Evolutionary conservation across 2,329 filamentous ascomycete genomes (phyloP).

Genomic region (Eurotiales sp.): DNA sequence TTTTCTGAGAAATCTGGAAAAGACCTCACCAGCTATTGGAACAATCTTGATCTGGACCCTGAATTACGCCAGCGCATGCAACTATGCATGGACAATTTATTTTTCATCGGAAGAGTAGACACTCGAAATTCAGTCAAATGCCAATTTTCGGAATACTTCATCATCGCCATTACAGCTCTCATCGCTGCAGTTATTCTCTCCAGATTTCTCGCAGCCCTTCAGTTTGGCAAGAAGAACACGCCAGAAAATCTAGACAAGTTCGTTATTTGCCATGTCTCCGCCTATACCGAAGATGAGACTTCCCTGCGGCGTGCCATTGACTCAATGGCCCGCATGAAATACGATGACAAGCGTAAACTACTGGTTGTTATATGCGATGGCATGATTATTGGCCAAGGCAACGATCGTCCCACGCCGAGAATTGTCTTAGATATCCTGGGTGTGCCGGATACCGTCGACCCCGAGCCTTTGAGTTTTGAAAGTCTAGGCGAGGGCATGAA

Average conservation of each 20-base stretch:
- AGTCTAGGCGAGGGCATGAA: slow-evolving; percentile 92
- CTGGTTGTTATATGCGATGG: slow-evolving; percentile 91
- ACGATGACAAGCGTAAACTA: slow-evolving; percentile 97
- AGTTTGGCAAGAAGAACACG: slow-evolving; percentile 85
- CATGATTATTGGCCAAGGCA: slow-evolving; percentile 99
- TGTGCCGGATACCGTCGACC: slow-evolving; percentile 88
- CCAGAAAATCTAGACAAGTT: slow-evolving; percentile 98
- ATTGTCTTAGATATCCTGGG: slow-evolving; percentile 97
- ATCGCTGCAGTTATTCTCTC: slow-evolving; percentile 80
- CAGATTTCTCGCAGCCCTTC: slow-evolving; percentile 95
- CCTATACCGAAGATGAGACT: slow-evolving; percentile 97
- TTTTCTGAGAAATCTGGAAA: slow-evolving; percentile 72
- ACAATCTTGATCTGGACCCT: slow-evolving; percentile 59
- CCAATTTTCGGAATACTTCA: slow-evolving; percentile 82
- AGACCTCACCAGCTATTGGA: slow-evolving; percentile 82
- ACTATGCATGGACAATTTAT: slow-evolving; percentile 85
- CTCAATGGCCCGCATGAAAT: slow-evolving; percentile 89
- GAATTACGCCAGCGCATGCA: slow-evolving; percentile 65
- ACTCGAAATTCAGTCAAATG: slow-evolving; percentile 83
- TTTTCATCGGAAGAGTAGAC: slow-evolving; percentile 88
- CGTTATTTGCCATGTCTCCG: slow-evolving; percentile 94
- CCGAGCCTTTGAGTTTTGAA: slow-evolving; percentile 94
- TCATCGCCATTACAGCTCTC: slow-evolving; percentile 78
- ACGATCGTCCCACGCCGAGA: slow-evolving; percentile 89
- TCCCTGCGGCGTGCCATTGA: slow-evolving; percentile 95